Evolutionary conservation across 2,329 filamentous ascomycete genomes (phyloP).

Genomic region (Ophiognomonia clavigignenti-juglandacearum): DNA sequence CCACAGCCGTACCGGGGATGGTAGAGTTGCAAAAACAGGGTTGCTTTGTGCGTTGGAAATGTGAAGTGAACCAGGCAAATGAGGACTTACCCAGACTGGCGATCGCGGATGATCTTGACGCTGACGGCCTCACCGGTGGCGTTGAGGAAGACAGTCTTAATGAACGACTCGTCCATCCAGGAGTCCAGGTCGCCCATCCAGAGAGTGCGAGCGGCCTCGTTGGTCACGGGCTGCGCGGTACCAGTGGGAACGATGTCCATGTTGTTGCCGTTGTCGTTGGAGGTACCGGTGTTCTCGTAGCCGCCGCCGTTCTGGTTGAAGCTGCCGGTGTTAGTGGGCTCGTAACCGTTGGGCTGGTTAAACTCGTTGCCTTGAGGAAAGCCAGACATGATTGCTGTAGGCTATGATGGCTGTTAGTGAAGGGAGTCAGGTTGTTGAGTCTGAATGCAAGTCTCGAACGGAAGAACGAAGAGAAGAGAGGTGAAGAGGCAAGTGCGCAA

Average conservation of each 20-base stretch:
- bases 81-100: constrained; percentile 84
- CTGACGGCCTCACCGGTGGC: constrained; percentile 92
- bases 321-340: constrained; percentile 4
- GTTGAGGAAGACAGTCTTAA: constrained; percentile 85
- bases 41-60: too few species aligned
- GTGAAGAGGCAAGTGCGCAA: too few species aligned
- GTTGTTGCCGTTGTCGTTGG: constrained; percentile 4
- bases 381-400: too few species aligned
- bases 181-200: constrained; percentile 97
- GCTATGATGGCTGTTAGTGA: too few species aligned
- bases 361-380: neutral
- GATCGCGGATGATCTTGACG: constrained; percentile 99
- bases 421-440: too few species aligned
- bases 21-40: neutral
- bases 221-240: constrained; percentile 5
- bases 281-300: neutral
- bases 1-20: neutral
- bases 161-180: constrained; percentile 99
- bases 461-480: too few species aligned
- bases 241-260: constrained; percentile 14
- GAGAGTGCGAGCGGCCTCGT: constrained; percentile 15
- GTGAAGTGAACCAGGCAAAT: neutral
- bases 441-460: too few species aligned
- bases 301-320: constrained; percentile 1
- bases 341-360: constrained; percentile 1